These are phyloP conservation scores for Ganoderma lucidum DNA, from an alignment of 1,284 basidiomycete species.

Conservation along the genomic window DNA sequence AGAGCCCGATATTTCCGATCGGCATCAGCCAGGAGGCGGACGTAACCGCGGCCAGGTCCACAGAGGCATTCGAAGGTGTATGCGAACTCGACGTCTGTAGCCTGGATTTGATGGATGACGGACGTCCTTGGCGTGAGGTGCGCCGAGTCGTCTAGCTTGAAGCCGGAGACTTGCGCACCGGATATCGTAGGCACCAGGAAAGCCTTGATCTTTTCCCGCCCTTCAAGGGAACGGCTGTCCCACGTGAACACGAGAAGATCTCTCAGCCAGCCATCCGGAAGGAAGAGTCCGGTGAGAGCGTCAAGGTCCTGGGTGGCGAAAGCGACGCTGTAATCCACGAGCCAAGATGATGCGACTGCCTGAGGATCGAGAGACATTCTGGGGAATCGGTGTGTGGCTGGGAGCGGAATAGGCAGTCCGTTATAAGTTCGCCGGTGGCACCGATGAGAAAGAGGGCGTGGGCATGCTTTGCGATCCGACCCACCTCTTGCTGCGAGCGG, in stretches of 20 bases:
- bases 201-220: conserved; percentile 46
- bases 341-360: conserved; percentile 53
- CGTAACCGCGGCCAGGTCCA: conserved; percentile 47
- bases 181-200: conserved; percentile 49
- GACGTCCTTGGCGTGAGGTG: conserved; percentile 40
- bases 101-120: conserved; percentile 28
- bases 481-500: neutral
- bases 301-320: conserved; percentile 46
- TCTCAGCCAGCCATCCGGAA: conserved; percentile 57
- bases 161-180: conserved; percentile 35
- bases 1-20: conserved; percentile 33
- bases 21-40: conserved; percentile 41
- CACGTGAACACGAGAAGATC: conserved; percentile 69
- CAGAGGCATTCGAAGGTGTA: conserved; percentile 51
- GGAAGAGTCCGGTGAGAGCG: conserved; percentile 46
- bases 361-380: conserved; percentile 22
- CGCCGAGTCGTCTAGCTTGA: conserved; percentile 42
- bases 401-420: neutral
- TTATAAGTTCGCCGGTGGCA: conserved; percentile 4
- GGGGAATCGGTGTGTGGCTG: neutral
- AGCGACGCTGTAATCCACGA: conserved; percentile 49
- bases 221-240: conserved; percentile 67
- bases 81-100: conserved; percentile 36
- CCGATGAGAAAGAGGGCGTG: neutral
- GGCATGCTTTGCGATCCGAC: neutral